Conservation (phyloP, 768 basidiomycete species). For the Hypholoma fasciculare region DNA sequence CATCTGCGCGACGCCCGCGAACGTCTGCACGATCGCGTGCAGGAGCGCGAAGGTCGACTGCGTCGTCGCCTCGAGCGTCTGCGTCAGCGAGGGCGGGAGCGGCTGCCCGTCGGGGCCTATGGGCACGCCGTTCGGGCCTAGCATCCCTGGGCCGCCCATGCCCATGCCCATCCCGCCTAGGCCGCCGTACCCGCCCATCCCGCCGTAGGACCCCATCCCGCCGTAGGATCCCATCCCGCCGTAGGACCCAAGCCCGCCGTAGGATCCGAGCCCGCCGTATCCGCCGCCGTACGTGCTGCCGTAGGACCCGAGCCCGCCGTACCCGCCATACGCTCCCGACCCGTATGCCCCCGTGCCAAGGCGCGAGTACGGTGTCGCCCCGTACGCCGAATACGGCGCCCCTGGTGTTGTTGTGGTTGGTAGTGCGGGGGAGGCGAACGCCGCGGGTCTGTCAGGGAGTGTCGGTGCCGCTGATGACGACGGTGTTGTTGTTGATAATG, state of each 20-base stretch:
- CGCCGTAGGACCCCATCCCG: conserved; percentile 36
- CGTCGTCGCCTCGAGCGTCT: conserved; percentile 87
- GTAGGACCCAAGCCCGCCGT: conserved; percentile 30
- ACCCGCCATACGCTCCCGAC: conserved; percentile 23
- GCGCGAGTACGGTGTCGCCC: conserved; percentile 45
- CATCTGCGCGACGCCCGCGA: conserved; percentile 94
- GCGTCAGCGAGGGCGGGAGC: conserved; percentile 68
- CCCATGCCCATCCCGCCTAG: conserved; percentile 33
- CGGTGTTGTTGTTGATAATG: conserved; percentile 15
- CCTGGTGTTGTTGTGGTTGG: conserved; percentile 20
- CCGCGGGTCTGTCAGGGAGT: conserved; percentile 64
- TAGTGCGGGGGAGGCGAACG: conserved; percentile 38
- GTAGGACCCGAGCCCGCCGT: conserved; percentile 24
- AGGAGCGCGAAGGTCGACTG: conserved; percentile 91
- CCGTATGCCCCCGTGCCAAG: conserved; percentile 24
- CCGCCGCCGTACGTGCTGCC: conserved; percentile 14
- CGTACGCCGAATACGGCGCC: conserved; percentile 23
- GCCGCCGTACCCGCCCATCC: conserved; percentile 23
- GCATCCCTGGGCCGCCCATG: conserved; percentile 30
- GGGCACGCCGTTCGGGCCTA: conserved; percentile 41
- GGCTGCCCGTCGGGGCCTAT: conserved; percentile 51
- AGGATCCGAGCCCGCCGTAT: conserved; percentile 22
- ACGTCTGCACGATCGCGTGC: conserved; percentile 94
- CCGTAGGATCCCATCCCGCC: conserved; percentile 42
- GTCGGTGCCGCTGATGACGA: conserved; percentile 17